Evolutionary conservation across 257 asterid species (phyloP).

Genomic region (Solanum tarapatanum): DNA sequence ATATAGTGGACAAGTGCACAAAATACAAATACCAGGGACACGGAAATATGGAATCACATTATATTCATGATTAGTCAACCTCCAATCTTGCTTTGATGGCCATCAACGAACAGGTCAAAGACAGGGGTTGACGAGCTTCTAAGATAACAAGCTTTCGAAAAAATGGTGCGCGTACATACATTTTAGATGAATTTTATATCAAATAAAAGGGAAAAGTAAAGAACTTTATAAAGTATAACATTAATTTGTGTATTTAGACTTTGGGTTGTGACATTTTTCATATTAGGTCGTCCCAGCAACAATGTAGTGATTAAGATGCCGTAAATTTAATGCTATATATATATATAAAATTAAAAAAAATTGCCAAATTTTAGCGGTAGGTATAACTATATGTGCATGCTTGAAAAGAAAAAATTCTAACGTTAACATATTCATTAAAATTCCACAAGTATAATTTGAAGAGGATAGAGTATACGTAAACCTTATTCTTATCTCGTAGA

Average conservation of each 20-base stretch:
- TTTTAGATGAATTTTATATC: neutral
- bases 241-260: neutral
- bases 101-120: neutral
- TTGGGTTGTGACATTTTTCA: neutral
- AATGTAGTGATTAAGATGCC: neutral
- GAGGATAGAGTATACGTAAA: no score
- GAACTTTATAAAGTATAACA: no score
- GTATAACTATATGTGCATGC: neutral
- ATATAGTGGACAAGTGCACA: neutral
- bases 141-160: neutral
- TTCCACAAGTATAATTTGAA: neutral
- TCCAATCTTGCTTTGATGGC: neutral
- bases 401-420: neutral
- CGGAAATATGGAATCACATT: neutral
- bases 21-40: neutral
- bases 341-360: no score
- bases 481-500: neutral
- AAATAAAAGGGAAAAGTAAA: no score
- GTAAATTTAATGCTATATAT: no score
- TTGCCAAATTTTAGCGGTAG: neutral
- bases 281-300: neutral
- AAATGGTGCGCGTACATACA: no score
- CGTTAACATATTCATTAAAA: neutral
- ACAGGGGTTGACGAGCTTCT: neutral
- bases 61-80: neutral